Conservation (phyloP, 2,329 filamentous ascomycete species). For the Myriangium duriaei region DNA sequence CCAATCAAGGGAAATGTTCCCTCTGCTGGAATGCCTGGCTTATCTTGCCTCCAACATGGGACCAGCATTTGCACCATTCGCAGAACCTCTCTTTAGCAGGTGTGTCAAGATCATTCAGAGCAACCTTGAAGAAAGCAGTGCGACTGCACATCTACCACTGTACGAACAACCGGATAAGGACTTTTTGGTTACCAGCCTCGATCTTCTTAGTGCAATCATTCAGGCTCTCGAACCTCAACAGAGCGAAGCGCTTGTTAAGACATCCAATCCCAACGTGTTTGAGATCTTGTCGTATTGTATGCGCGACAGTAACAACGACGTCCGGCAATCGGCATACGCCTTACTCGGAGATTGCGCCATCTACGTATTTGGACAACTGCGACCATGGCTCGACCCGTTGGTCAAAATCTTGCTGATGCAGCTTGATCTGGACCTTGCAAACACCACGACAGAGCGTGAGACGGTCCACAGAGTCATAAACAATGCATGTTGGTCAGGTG, state of each 20-base stretch:
- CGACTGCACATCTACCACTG: slow-evolving; percentile 49
- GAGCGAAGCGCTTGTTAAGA: slow-evolving; percentile 62
- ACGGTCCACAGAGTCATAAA: slow-evolving; percentile 86
- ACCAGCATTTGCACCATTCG: slow-evolving; percentile 70
- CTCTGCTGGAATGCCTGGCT: slow-evolving; percentile 87
- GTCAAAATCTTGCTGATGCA: slow-evolving; percentile 76
- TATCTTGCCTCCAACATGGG: slow-evolving; percentile 84
- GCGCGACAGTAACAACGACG: slow-evolving; percentile 81
- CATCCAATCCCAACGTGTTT: slow-evolving; percentile 73
- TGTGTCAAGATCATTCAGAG: slow-evolving; percentile 85
- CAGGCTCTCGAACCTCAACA: slow-evolving; percentile 69
- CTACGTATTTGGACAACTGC: slow-evolving; percentile 74
- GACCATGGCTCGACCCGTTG: slow-evolving; percentile 58
- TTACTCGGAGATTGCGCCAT: slow-evolving; percentile 89
- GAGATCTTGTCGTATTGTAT: slow-evolving; percentile 84
- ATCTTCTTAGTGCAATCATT: slow-evolving; percentile 84
- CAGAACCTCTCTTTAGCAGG: slow-evolving; percentile 71
- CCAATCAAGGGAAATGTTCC: slow-evolving; percentile 85
- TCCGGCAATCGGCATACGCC: slow-evolving; percentile 90
- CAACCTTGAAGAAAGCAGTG: slow-evolving; percentile 71
- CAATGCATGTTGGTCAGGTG: slow-evolving; percentile 94
- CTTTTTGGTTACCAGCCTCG: slow-evolving; percentile 88
- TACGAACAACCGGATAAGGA: slow-evolving; percentile 85
- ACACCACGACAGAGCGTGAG: slow-evolving; percentile 66
- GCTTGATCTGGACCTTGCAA: slow-evolving; percentile 58